Evolutionary conservation across 2,329 filamentous ascomycete genomes (phyloP), one percentile per base, ranked within the genome.

Genomic region (Colletotrichum tanaceti): DNA sequence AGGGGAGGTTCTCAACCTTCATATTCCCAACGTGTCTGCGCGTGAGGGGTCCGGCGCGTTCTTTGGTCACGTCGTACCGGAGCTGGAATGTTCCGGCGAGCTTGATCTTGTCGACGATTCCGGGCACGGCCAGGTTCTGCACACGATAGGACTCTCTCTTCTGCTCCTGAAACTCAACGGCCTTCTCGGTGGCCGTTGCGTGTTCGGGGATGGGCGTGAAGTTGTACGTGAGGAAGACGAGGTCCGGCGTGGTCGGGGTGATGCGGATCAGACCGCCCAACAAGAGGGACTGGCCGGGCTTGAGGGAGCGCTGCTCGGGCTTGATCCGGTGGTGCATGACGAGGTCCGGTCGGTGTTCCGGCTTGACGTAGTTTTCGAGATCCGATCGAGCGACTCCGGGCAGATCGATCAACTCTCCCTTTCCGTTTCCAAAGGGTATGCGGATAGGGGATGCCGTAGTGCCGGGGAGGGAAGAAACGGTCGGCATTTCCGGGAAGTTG

Each of bases 361-460:
- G 86, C 47, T 86, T 81, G 55, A 98, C 91, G 75, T 91, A 90
- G 0, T 87, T 80, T 55, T 93, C 90, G 7, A 98, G 83, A 18
- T 89, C 87, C 32, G 89, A 90, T 53, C 96, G 90, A 10, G 90
- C 87, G 41, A 99, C 83, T 0, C 96, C 96, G 0, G 96, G 96
- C 16, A 99, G 85, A 77, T 99, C 96, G 74, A 99, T 93, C 41
- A 99, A 85, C 78, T 99, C 97, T 64, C 96, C 96, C 74, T 89
- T 91, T 28, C 92, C 91, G 68, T 89, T 89, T 53, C 94, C 94
- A 76, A 96, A 99, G 0, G 94, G 93, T 20, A 98, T 89, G 35
- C 96, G 91, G 73, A 99, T 98, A 0, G 96, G 96, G 0, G 94
- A 97, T 2, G 94, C 96, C 1, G 96, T 99, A 0, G 96, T 99